Evolutionary conservation across 192 early-diverging fungal species (phyloP), one percentile per base, ranked within the genome.

Genomic region (Coemansia sp.): DNA sequence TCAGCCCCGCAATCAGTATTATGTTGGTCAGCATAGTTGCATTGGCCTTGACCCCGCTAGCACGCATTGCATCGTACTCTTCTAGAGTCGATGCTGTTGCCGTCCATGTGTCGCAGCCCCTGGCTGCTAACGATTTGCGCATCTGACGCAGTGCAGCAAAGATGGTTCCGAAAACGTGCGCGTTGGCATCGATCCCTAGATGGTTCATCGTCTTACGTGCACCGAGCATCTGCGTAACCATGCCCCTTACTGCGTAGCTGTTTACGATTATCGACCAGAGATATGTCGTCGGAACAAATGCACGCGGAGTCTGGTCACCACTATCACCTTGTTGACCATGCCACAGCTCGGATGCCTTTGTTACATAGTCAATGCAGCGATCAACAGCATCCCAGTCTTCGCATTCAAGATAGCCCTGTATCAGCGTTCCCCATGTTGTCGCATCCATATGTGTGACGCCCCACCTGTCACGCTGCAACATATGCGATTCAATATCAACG

Each of bases 381-480:
- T 76, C 73, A 8, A 66, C 73, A 2, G 67, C 50, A 15, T 24
- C 21, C 73, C 73, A 76, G 59, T 76, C 73, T 25, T 45, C 40
- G 27, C 59, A 53, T 37, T 76, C 63, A 11, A 41, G 15, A 24
- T 76, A 69, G 2, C 73, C 73, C 46, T 66, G 67, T 9, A 76
- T 55, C 39, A 76, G 60, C 30, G 73, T 76, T 13, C 66, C 59
- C 73, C 73, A 76, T 0, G 73, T 62, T 14, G 64, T 59, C 9
- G 61, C 64, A 15, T 76, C 63, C 73, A 76, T 76, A 24, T 48
- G 62, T 17, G 73, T 76, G 13, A 76, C 57, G 0, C 73, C 63
- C 59, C 67, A 69, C 53, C 51, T 52, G 55, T 62, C 55, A 3
- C 67, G 73, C 57, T 62, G 45, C 18, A 50, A n/a, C 56, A 76